Evolutionary conservation across 2,329 filamentous ascomycete species (phyloP).

Genomic region (Calonectria hongkongensis): DNA sequence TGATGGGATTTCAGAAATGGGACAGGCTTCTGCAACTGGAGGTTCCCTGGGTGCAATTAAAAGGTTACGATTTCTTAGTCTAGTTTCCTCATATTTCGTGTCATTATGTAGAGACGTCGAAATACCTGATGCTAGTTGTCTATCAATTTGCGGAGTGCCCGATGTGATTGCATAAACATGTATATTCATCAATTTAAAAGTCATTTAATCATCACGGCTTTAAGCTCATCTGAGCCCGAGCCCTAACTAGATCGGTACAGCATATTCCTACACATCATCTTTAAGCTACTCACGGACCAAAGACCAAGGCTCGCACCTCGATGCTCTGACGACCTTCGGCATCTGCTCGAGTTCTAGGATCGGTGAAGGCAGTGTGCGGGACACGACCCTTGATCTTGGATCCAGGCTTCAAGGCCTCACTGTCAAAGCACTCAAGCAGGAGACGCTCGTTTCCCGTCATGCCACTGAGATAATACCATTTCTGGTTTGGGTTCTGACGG

Average conservation of each 20-base stretch:
- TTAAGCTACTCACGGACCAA: conserved; percentile 73
- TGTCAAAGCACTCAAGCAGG: conserved; percentile 87
- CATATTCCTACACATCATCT: conserved; percentile 14
- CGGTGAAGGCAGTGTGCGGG: conserved; percentile 87
- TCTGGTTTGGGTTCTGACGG: conserved; percentile 74
- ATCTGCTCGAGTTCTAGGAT: conserved; percentile 81
- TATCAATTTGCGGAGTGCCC: conserved; percentile 34
- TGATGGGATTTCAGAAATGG: conserved; percentile 26
- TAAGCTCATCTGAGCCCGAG: neutral
- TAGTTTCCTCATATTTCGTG: conserved; percentile 27
- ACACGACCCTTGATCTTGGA: conserved; percentile 73
- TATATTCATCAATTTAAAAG: conserved; percentile 17
- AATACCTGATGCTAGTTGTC: conserved; percentile 38
- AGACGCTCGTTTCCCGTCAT: conserved; percentile 85
- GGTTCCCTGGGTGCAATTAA: conserved; percentile 1
- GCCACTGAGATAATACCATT: conserved; percentile 88
- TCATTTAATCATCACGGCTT: conserved; percentile 24
- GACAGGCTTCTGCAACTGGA: conserved; percentile 24
- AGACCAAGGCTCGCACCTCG: conserved; percentile 90
- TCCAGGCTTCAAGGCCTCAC: conserved; percentile 70
- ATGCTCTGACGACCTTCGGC: conserved; percentile 89
- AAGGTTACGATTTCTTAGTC: conserved; percentile 39
- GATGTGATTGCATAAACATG: conserved; percentile 3
- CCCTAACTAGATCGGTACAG: conserved; percentile 10
- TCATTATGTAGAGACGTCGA: conserved; percentile 50